Evolutionary conservation across 2,329 filamentous ascomycete species (phyloP), one percentile per base, ranked within the genome.

Genomic region (Grosmannia serpens): DNA sequence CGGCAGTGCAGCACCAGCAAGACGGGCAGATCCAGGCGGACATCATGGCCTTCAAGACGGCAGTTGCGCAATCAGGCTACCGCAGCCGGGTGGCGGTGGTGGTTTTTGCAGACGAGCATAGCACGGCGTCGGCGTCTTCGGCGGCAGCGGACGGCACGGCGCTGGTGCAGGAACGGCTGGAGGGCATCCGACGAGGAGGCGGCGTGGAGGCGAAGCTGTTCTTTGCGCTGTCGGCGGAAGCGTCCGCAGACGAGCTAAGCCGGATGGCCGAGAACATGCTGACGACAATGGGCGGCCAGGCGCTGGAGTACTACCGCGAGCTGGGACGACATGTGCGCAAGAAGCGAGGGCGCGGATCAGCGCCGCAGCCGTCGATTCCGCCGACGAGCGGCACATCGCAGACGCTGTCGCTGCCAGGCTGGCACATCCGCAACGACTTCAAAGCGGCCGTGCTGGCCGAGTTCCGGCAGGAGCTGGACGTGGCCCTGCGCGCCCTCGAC

Each of bases 401-500:
- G 66, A 89, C 88, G 0, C 73, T 96, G n/a, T 88, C 91, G 1
- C 76, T 86, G 11, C 85, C 90, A 49, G 91, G 89, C 4, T 99
- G 92, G 94, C 91, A 90, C 67, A 86, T 95, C 57, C 86, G 92
- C 20, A 96, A 96, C 71, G 92, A 99, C 67, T 91, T 95, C 74
- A 99, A 99, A 70, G 80, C 91, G 22, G 92, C 87, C 8, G 78
- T 96, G 0, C 89, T 97, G 67, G 89, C 91, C 31, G 92, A 97
- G 68, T 96, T 95, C 64, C 83, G 94, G 10, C 89, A 95, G 68
- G 94, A 97, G 69, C 89, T 92, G 79, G 92, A 96, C 67, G 85
- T 84, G 26, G 91, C 94, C 0, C 78, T 89, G 66, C 83, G 91
- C 50, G 91, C 89, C 57, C 96, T 91, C 65, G 89, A 94, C 67